Percentiles rank a stretch among this genome's conserved stretches.
These are phyloP conservation scores for Styphnolobium japonicum DNA, from an alignment of 306 rosid species.

Conservation along the genomic window DNA sequence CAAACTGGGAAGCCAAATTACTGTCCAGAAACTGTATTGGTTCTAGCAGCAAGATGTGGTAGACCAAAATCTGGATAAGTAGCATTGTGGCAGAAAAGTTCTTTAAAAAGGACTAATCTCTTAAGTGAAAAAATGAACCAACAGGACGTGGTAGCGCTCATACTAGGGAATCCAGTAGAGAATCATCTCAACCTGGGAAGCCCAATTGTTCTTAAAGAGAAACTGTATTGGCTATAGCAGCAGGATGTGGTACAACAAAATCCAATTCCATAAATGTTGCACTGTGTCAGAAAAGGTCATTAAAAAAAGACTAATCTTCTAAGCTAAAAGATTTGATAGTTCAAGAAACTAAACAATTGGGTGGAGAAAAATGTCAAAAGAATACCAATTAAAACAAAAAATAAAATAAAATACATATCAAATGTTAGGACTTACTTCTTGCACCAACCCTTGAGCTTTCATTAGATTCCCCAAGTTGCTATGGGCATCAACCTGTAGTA, in stretches of 20 bases:
- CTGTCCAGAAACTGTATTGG: constrained; percentile 11
- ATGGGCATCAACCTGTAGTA: constrained; percentile 51
- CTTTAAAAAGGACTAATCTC: background rate
- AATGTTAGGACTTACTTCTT: constrained; percentile 68
- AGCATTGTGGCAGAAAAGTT: constrained; percentile 15
- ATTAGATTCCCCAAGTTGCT: constrained; percentile 57
- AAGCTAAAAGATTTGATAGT: background rate
- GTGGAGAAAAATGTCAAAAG: background rate
- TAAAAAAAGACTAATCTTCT: background rate
- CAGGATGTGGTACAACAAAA: constrained; percentile 21
- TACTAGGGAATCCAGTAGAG: constrained; percentile 31
- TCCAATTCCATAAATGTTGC: constrained; percentile 11
- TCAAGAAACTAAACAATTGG: background rate
- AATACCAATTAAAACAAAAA: background rate
- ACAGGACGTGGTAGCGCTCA: constrained; percentile 6
- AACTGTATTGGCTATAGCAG: constrained; percentile 8
- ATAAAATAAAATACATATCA: constrained; percentile 5
- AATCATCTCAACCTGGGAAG: constrained; percentile 15
- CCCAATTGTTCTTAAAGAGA: constrained; percentile 20
- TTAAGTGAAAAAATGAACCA: background rate
- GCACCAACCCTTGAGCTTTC: constrained; percentile 67
- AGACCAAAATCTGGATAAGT: constrained; percentile 8
- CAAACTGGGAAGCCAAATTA: constrained; percentile 15
- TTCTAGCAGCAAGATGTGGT: constrained; percentile 8
- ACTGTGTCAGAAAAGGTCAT: background rate